Percentiles rank a stretch among this genome's conserved stretches.
Conservation (phyloP, 352 stramenopile genomes). For the Aphanomyces astaci region DNA sequence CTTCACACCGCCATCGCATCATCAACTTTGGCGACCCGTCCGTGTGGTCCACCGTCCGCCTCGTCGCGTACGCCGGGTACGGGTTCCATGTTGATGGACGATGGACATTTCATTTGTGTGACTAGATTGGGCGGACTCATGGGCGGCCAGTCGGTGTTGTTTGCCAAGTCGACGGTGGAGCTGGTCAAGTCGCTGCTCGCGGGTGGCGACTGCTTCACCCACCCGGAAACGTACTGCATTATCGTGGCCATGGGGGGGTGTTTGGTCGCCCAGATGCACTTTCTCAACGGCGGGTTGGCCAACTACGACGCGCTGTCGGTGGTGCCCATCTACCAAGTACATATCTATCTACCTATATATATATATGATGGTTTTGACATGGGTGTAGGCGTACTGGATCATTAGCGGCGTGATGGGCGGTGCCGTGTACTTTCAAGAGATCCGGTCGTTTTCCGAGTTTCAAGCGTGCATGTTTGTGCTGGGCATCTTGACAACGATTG, state of each 20-base stretch:
- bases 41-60: constrained; percentile 54
- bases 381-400: constrained; percentile 71
- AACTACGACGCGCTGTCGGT: constrained; percentile 78
- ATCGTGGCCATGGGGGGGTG: constrained; percentile 49
- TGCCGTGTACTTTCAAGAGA: constrained; percentile 89
- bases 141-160: constrained; percentile 74
- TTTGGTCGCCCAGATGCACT: constrained; percentile 58
- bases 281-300: constrained; percentile 65
- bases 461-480: constrained; percentile 80
- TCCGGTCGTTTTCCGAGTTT: constrained; percentile 57
- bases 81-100: background rate
- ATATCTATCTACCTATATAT: background rate
- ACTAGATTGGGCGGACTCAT: constrained; percentile 56
- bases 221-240: constrained; percentile 62
- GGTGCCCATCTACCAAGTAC: constrained; percentile 68
- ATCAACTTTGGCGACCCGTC: constrained; percentile 58
- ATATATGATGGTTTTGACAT: background rate
- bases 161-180: constrained; percentile 78
- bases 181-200: constrained; percentile 63
- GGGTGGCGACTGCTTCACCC: constrained; percentile 49
- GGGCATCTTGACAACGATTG: constrained; percentile 71
- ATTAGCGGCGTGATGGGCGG: constrained; percentile 82
- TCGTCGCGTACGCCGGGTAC: constrained; percentile 65
- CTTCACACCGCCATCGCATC: constrained; percentile 60
- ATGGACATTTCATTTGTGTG: background rate